A percentile compares a stretch with the other conserved stretches of the same genome.
These are phyloP conservation scores for Metarhizium rileyi DNA, from an alignment of 2,329 filamentous ascomycete genomes.

Conservation along the genomic window DNA sequence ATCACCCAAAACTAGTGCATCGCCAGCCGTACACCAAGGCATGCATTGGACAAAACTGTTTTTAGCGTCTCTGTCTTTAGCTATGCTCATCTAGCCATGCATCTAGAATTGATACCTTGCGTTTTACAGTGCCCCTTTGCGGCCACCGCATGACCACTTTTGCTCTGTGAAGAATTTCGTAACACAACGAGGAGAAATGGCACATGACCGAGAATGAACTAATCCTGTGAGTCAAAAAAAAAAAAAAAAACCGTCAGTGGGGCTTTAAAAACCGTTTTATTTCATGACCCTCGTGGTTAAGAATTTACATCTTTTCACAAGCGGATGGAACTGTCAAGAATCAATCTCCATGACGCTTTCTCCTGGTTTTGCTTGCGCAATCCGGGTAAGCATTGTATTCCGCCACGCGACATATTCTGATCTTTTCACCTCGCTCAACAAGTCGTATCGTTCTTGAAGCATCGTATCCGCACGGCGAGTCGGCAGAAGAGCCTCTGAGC, in stretches of 20 bases:
- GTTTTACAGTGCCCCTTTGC: no score
- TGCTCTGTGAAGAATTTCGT: no score
- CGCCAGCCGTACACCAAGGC: no score
- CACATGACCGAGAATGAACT: background rate
- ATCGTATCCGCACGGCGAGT: constrained; percentile 53
- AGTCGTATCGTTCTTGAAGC: constrained; percentile 68
- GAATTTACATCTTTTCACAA: background rate
- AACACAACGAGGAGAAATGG: background rate
- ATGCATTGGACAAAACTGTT: no score
- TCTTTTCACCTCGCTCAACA: constrained; percentile 53
- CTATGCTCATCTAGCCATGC: no score
- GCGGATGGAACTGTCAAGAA: constrained; percentile 6
- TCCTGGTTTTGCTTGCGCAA: constrained; percentile 33
- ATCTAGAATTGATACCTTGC: no score
- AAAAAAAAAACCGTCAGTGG: background rate
- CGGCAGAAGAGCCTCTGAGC: constrained; percentile 24
- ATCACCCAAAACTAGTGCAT: no score
- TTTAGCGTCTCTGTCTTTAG: no score
- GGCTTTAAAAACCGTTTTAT: no score
- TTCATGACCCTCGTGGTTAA: no score
- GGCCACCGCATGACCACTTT: no score
- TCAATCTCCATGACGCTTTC: constrained; percentile 26
- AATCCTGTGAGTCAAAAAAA: background rate
- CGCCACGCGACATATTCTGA: constrained; percentile 58
- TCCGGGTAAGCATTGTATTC: constrained; percentile 43